A percentile compares a stretch with the other conserved stretches of the same genome.
phyloP scores from a whole-genome alignment of 257 asterid genomes.

The Jacaranda mimosifolia region DNA sequence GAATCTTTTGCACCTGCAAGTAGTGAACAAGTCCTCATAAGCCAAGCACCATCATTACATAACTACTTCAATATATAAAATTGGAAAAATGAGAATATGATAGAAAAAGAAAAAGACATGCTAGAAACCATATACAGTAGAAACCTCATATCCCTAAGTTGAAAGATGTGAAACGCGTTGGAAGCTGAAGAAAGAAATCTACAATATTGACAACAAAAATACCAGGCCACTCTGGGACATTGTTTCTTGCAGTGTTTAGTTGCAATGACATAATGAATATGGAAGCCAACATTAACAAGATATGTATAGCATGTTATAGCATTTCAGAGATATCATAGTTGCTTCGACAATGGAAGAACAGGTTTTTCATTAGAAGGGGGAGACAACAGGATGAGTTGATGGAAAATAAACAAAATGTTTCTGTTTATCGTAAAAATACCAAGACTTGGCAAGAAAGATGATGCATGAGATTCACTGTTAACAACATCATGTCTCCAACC shows the following conservation, averaged over 20 bases:
- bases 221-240: neutral
- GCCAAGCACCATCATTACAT: neutral
- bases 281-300: neutral
- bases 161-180: neutral
- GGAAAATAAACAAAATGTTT: neutral
- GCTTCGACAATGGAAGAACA: no score
- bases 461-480: neutral
- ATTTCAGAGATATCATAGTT: neutral
- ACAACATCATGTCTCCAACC: neutral
- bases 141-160: neutral
- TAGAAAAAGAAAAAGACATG: neutral
- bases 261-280: neutral
- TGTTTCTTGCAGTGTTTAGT: neutral
- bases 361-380: no score
- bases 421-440: neutral
- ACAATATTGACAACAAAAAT: conserved; percentile 1
- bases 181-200: neutral
- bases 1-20: conserved; percentile 95
- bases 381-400: neutral
- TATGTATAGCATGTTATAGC: neutral
- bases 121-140: neutral
- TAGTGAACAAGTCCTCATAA: conserved; percentile 13
- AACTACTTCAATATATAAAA: neutral
- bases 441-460: neutral
- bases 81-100: neutral